Conservation (phyloP, 495 filamentous ascomycete genomes). For the Tuber brumale region DNA sequence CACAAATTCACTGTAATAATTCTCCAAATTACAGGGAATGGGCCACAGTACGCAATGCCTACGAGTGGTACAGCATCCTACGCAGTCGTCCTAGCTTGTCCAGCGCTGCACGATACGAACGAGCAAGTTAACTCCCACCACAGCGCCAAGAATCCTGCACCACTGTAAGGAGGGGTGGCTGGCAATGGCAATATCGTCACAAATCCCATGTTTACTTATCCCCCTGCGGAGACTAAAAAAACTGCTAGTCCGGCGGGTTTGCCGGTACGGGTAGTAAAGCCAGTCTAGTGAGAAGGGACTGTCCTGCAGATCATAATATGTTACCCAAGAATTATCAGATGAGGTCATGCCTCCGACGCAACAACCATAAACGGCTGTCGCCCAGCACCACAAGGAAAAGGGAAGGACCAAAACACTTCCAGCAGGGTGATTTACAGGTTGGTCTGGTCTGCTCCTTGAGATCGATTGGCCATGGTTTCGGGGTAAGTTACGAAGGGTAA, state of each 20-base stretch:
- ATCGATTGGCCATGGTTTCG: neutral
- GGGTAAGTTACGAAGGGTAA: neutral
- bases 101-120: no score
- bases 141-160: neutral
- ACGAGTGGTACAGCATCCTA: no score
- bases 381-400: neutral
- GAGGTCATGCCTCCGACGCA: neutral
- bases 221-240: neutral
- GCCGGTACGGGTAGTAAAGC: neutral
- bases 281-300: neutral
- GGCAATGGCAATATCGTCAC: neutral
- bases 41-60: neutral
- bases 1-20: neutral
- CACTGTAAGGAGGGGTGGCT: neutral
- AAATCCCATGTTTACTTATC: neutral
- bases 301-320: neutral
- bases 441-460: neutral
- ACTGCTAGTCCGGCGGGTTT: neutral
- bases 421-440: neutral
- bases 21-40: neutral
- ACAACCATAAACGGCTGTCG: neutral
- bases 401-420: neutral
- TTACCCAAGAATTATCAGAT: neutral
- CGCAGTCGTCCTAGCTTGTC: neutral
- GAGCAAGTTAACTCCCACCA: neutral